Evolutionary conservation across 2,329 filamentous ascomycete species (phyloP).

Genomic region (Malbranchea zuffiana): DNA sequence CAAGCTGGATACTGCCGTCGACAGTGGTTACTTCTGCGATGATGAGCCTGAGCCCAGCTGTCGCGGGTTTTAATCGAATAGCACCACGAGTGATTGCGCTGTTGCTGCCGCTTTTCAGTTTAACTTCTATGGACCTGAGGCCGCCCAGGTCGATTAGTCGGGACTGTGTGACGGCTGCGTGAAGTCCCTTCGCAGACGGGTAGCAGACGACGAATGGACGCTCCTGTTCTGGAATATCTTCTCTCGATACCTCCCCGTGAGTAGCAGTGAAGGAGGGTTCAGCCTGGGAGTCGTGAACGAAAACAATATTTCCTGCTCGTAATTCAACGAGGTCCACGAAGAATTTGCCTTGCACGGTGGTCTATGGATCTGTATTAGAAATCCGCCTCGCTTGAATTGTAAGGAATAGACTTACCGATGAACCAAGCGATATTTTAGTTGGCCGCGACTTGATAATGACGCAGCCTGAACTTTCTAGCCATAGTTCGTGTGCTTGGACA

Average conservation of each 20-base stretch:
- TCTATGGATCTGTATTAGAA: conserved; percentile 17
- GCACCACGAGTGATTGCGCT: conserved; percentile 38
- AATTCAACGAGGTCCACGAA: conserved; percentile 62
- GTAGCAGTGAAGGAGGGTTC: conserved; percentile 10
- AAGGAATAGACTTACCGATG: conserved; percentile 29
- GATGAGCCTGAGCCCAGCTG: conserved; percentile 48
- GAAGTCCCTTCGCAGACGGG: conserved; percentile 56
- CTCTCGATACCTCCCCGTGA: conserved; percentile 3
- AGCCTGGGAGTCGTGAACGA: conserved; percentile 24
- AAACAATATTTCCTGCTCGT: conserved; percentile 30
- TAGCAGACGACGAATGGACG: conserved; percentile 60
- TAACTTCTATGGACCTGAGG: conserved; percentile 64
- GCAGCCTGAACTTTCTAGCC: conserved; percentile 44
- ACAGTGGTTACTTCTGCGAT: conserved; percentile 40
- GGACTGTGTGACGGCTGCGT: conserved; percentile 55
- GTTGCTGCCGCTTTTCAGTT: conserved; percentile 65
- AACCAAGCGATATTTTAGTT: conserved; percentile 42
- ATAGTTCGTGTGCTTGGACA: conserved; percentile 55
- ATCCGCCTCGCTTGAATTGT: neutral
- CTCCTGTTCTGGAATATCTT: conserved; percentile 35
- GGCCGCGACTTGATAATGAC: conserved; percentile 46
- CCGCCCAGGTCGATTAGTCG: conserved; percentile 68
- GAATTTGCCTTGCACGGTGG: conserved; percentile 54
- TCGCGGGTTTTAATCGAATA: conserved; percentile 47
- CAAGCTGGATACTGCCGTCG: conserved; percentile 33